Base-by-base conservation (phyloP, 192 early-diverging fungal genomes). In the Bifiguratus adelaidae region DNA sequence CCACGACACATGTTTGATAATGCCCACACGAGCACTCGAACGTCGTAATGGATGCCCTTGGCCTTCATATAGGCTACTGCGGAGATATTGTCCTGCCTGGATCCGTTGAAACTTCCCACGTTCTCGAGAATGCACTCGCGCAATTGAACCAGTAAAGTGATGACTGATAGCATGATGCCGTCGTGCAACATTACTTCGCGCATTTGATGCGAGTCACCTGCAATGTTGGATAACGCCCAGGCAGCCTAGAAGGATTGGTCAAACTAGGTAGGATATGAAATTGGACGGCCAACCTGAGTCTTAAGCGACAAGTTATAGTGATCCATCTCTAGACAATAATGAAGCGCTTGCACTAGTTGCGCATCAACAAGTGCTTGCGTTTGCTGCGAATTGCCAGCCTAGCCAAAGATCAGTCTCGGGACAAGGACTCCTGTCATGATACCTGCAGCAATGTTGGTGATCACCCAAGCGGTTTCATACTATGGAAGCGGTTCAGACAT, bases 391-490 rank as follows among this genome's bases (percentile, higher is more conserved):
- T 44, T 36, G 11, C 61, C 61, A 26, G 61, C 61, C 61, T 64
- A 43, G 12, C 26, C n/a, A 34, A 11, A 34, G 32, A 34, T 13
- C 11, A 13, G 32, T 13, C 32, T 15, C 32, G 32, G 32, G 11
- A 34, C 15, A 15, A 34, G 11, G 15, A 15, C 11, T 15, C 32
- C 11, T 34, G 11, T 15, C 11, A 13, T 34, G 15, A 20, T 30
- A 30, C 61, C 41, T 50, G 52, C 61, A 19, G 61, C 61, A 40
- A 64, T 64, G 42, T 64, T 64, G 26, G 61, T 64, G n/a, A 58
- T 25, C 22, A 64, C 50, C 61, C 61, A 64, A 8, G 55, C 52
- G 43, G 48, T 49, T 41, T 64, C 61, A 50, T 56, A 64, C 61
- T 64, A 50, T 2, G 29, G 0, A 52, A 16, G 24, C 1, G 32